These are phyloP conservation scores for Astrothelium macrocarpum DNA, from an alignment of 495 filamentous ascomycete species.

Conservation along the genomic window DNA sequence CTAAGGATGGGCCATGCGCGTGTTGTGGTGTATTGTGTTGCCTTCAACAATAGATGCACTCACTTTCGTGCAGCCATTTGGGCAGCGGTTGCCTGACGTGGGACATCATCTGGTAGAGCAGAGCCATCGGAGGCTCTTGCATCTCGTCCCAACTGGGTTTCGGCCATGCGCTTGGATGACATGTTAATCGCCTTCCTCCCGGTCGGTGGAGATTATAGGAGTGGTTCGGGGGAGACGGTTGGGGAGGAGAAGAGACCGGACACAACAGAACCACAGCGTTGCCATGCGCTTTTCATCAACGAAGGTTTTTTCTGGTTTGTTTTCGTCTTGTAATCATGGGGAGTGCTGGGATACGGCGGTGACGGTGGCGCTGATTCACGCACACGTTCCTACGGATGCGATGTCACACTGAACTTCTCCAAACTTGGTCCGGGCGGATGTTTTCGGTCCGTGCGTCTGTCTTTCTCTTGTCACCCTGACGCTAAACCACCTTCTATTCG, in stretches of 20 bases:
- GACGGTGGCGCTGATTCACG: background rate
- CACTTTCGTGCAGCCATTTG: conserved; percentile 22
- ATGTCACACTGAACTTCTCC: conserved; percentile 3
- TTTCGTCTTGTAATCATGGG: background rate
- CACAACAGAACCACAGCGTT: background rate
- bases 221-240: background rate
- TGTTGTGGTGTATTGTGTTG: background rate
- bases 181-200: background rate
- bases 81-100: conserved; percentile 19
- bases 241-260: background rate
- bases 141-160: conserved; percentile 10
- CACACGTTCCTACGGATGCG: background rate
- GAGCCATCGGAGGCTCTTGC: background rate
- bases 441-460: conserved; percentile 3
- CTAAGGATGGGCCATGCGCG: background rate
- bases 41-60: conserved; percentile 11
- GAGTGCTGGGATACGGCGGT: background rate
- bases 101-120: conserved; percentile 7
- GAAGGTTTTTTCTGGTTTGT: background rate
- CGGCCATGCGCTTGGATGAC: conserved; percentile 22
- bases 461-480: background rate
- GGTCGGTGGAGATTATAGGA: background rate
- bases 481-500: background rate
- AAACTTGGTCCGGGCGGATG: background rate
- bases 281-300: background rate